phyloP scores from a whole-genome alignment of 208 protist species.

The Spongospora subterranea region DNA sequence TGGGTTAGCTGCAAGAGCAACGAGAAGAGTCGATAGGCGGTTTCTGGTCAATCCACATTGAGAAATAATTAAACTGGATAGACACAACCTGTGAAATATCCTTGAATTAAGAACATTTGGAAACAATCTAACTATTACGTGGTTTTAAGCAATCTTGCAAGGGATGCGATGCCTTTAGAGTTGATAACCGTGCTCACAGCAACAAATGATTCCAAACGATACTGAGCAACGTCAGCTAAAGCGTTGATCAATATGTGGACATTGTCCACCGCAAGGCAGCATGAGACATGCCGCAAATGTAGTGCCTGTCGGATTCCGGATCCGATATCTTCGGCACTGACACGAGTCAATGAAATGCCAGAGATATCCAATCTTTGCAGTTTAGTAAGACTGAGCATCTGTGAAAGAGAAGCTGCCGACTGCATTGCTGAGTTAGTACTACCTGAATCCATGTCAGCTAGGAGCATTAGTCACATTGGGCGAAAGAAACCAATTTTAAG shows the following conservation, averaged over 20 bases:
- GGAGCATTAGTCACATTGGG: background rate
- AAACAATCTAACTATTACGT: background rate
- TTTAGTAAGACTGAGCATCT: background rate
- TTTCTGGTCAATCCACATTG: background rate
- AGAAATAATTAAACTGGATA: background rate
- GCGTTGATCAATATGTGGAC: constrained; percentile 3
- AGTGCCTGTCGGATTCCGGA: background rate
- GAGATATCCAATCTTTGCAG: background rate
- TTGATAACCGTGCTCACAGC: background rate
- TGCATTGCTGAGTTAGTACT: background rate
- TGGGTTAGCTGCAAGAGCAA: background rate
- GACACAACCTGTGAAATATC: background rate
- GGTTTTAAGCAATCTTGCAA: background rate
- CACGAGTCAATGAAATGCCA: background rate
- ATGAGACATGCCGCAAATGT: background rate
- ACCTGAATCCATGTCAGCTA: constrained; percentile 7
- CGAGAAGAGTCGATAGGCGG: background rate
- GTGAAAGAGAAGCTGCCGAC: background rate
- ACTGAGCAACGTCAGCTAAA: background rate
- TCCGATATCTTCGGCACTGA: background rate
- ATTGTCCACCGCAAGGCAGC: background rate
- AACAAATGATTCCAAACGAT: background rate
- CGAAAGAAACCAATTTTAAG: constrained; percentile 5
- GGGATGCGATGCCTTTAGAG: background rate
- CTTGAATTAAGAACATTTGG: background rate